These are phyloP conservation scores for Ascochyta koolunga DNA, from an alignment of 2,329 filamentous ascomycete species.

Conservation along the genomic window DNA sequence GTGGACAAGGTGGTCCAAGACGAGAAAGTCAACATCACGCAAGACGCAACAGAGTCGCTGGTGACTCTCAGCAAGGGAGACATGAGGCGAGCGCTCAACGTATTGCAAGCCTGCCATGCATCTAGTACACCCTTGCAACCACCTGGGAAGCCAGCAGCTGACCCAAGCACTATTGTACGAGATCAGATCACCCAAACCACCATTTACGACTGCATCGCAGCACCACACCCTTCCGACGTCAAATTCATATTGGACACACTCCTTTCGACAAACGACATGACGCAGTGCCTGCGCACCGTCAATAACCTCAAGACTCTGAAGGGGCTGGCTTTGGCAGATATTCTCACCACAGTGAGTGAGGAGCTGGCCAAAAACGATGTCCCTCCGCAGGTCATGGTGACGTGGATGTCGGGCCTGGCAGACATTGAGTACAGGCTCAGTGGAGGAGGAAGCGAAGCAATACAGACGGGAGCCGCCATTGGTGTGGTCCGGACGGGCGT, in stretches of 20 bases:
- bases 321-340: constrained; percentile 90
- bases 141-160: constrained; percentile 54
- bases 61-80: constrained; percentile 91
- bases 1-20: constrained; percentile 90
- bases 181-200: constrained; percentile 89
- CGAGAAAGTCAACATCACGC: constrained; percentile 82
- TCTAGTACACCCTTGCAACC: constrained; percentile 71
- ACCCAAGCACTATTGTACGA: constrained; percentile 67
- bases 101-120: constrained; percentile 94
- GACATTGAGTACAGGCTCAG: constrained; percentile 92
- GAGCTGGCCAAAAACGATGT: constrained; percentile 84
- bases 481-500: constrained; percentile 87
- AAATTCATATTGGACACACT: constrained; percentile 82
- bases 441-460: constrained; percentile 81
- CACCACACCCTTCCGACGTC: constrained; percentile 89
- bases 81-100: constrained; percentile 93
- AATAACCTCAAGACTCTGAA: constrained; percentile 85
- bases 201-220: constrained; percentile 97
- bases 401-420: constrained; percentile 88
- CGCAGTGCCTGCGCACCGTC: constrained; percentile 84
- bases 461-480: constrained; percentile 93
- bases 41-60: constrained; percentile 80
- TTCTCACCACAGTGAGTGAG: constrained; percentile 84
- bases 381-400: constrained; percentile 82
- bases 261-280: constrained; percentile 84